These are phyloP conservation scores for Recurvomyces mirabilis DNA, from an alignment of 495 filamentous ascomycete genomes.

Conservation along the genomic window DNA sequence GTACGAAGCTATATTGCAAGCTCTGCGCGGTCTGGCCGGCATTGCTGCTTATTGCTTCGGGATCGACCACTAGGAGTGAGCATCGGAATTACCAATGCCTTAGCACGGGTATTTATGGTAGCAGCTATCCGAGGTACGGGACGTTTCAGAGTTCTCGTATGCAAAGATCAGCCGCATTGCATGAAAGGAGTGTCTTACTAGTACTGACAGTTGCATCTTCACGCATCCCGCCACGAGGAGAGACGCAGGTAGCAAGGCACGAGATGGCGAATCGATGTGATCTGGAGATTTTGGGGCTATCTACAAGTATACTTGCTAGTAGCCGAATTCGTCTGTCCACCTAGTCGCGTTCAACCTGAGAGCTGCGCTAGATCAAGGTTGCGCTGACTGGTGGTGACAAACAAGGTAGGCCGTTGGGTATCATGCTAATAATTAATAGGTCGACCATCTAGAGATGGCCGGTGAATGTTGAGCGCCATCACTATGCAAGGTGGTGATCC, in stretches of 20 bases:
- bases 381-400: no score
- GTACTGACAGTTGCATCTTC: no score
- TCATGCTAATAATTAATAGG: slow-evolving; percentile 6
- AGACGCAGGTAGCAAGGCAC: background rate
- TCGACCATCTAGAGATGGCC: background rate
- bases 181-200: slow-evolving; percentile 1
- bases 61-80: slow-evolving; percentile 10
- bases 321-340: background rate
- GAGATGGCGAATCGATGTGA: background rate
- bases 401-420: no score
- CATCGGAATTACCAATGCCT: no score
- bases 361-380: slow-evolving; percentile 22
- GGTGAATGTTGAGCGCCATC: slow-evolving; percentile 10
- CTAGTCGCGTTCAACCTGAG: no score
- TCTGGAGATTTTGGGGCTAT: background rate
- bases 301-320: background rate
- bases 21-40: background rate
- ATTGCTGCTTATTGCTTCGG: slow-evolving; percentile 3
- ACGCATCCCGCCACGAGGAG: background rate
- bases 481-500: background rate
- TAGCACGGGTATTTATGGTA: slow-evolving; percentile 7
- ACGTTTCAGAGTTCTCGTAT: no score
- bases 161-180: no score
- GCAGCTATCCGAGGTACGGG: background rate
- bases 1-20: no score